phyloP scores from a whole-genome alignment of 177 flowering plant species.

The Vitis hybrid region DNA sequence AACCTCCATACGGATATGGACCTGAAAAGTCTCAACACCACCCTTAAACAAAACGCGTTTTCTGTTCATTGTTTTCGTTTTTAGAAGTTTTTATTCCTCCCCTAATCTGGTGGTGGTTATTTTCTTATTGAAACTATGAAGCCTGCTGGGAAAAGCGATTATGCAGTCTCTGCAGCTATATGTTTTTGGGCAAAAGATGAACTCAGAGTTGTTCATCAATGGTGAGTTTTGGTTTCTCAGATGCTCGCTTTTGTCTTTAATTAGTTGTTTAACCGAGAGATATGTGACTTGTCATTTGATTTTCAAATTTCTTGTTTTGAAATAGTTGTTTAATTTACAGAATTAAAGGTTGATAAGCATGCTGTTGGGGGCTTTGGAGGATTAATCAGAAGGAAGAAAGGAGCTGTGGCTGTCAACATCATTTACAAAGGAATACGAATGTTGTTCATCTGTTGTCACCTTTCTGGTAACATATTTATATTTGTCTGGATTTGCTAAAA shows the following conservation, averaged over 20 bases:
- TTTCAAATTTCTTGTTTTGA: too few species aligned
- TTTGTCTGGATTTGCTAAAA: too few species aligned
- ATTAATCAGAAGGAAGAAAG: conserved; percentile 66
- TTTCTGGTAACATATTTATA: conserved; percentile 43
- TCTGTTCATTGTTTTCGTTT: not conserved
- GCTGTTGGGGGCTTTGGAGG: conserved; percentile 61
- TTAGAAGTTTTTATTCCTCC: not conserved
- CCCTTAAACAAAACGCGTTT: not conserved
- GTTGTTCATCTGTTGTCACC: conserved; percentile 71
- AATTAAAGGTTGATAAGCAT: conserved; percentile 49
- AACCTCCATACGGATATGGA: too few species aligned
- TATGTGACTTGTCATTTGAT: not conserved
- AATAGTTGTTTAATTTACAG: conserved; percentile 22
- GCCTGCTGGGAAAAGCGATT: conserved; percentile 50
- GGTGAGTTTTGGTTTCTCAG: conserved; percentile 30
- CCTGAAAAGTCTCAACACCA: too few species aligned
- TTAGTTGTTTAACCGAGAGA: too few species aligned
- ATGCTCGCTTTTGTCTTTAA: not conserved
- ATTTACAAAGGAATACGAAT: conserved; percentile 52
- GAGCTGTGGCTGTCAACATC: conserved; percentile 68
- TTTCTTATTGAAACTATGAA: conserved; percentile 7
- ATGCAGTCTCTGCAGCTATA: conserved; percentile 75
- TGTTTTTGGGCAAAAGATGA: conserved; percentile 53
- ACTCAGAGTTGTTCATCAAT: conserved; percentile 31
- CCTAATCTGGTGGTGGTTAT: too few species aligned